Evolutionary conservation across 768 basidiomycete species (phyloP).

Genomic region (Rubroboletus satanas): DNA sequence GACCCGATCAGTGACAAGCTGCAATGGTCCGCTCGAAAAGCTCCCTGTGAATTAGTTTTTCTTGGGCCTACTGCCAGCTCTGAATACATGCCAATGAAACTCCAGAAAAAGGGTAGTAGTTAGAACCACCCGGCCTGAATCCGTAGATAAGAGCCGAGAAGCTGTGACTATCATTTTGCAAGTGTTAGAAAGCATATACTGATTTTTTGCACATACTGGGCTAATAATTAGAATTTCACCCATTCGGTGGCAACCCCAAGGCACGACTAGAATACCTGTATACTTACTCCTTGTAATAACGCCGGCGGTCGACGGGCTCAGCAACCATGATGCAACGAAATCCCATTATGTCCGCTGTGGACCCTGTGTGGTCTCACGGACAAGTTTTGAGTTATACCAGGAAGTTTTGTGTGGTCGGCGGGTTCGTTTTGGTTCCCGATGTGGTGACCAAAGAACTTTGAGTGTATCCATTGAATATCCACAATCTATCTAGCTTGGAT

Average conservation of each 20-base stretch:
- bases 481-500: neutral
- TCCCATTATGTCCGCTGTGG: slow-evolving; percentile 3
- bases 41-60: neutral
- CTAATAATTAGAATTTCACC: neutral
- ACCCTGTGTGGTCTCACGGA: slow-evolving; percentile 4
- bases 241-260: neutral
- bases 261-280: neutral
- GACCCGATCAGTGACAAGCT: neutral
- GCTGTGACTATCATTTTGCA: neutral
- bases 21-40: neutral
- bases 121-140: neutral
- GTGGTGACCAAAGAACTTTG: neutral
- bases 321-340: slow-evolving; percentile 1
- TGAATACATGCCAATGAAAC: too few species aligned
- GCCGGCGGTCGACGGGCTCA: neutral
- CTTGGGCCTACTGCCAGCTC: neutral
- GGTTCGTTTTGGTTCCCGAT: slow-evolving; percentile 1
- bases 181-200: neutral
- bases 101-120: too few species aligned
- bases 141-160: neutral
- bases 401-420: neutral
- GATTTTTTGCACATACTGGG: neutral
- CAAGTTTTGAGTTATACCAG: neutral
- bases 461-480: neutral
- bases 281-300: neutral